A percentile compares a stretch with the other conserved stretches of the same genome.
These are phyloP conservation scores for Monascus purpureus DNA, from an alignment of 495 filamentous ascomycete species.

Conservation along the genomic window DNA sequence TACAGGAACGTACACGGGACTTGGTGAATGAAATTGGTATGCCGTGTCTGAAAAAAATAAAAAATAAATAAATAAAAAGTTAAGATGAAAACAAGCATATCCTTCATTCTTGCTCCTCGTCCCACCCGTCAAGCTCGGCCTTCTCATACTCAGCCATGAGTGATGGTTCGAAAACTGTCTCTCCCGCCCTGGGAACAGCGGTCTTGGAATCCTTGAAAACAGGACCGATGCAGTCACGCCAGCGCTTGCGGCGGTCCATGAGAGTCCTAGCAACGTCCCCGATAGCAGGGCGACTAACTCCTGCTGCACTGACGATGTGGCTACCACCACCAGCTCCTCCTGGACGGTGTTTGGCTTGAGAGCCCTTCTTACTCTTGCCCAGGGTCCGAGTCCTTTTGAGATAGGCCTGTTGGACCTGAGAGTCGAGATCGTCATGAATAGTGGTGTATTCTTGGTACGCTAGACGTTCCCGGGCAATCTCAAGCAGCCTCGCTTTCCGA, in stretches of 20 bases:
- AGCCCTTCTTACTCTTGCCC: slow-evolving; percentile 76
- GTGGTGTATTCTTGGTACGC: slow-evolving; percentile 91
- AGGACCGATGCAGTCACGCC: slow-evolving; percentile 75
- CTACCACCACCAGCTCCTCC: slow-evolving; percentile 42
- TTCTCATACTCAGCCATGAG: slow-evolving; percentile 45
- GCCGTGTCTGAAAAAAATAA: background rate
- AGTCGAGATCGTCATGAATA: slow-evolving; percentile 92
- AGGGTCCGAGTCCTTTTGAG: slow-evolving; percentile 91
- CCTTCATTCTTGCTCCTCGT: slow-evolving; percentile 54
- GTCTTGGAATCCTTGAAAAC: slow-evolving; percentile 69
- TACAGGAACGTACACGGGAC: too few species aligned
- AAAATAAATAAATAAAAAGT: slow-evolving; percentile 1
- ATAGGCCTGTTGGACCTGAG: slow-evolving; percentile 88
- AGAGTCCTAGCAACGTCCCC: slow-evolving; percentile 78
- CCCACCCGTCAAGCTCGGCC: slow-evolving; percentile 61
- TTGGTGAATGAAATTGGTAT: too few species aligned
- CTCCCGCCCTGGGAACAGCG: slow-evolving; percentile 35
- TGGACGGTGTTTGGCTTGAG: slow-evolving; percentile 56
- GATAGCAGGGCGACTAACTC: slow-evolving; percentile 61
- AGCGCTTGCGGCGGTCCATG: slow-evolving; percentile 77
- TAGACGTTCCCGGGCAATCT: slow-evolving; percentile 79
- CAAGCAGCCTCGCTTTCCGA: slow-evolving; percentile 69
- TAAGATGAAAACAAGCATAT: slow-evolving; percentile 1
- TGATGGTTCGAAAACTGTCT: slow-evolving; percentile 51
- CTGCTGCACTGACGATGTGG: slow-evolving; percentile 34